Conservation (phyloP, 352 stramenopile genomes). For the Globisporangium parvum region DNA sequence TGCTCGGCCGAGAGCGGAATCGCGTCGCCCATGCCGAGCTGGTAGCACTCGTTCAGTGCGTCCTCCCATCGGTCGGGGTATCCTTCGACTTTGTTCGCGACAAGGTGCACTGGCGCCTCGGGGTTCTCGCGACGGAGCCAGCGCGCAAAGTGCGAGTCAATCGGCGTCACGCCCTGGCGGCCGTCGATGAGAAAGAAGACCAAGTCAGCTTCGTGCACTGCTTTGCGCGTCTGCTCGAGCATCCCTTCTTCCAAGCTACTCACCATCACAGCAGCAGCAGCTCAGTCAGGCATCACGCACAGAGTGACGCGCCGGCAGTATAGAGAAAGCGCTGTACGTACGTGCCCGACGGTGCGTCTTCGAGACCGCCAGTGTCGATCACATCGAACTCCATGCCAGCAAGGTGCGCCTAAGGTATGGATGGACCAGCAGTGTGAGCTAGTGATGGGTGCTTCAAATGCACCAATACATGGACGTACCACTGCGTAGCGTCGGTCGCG, state of each 20-base stretch:
- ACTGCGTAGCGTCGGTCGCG: constrained; percentile 67
- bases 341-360: constrained; percentile 54
- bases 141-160: constrained; percentile 74
- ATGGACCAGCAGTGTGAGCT: background rate
- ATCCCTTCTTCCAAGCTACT: constrained; percentile 65
- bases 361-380: constrained; percentile 76
- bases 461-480: constrained; percentile 14
- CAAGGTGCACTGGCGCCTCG: constrained; percentile 51
- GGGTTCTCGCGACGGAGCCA: constrained; percentile 67
- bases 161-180: constrained; percentile 67
- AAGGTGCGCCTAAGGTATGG: constrained; percentile 26
- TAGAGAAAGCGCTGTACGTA: constrained; percentile 15
- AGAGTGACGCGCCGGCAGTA: background rate
- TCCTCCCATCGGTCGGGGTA: constrained; percentile 58
- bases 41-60: constrained; percentile 71
- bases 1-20: constrained; percentile 78
- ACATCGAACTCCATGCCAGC: constrained; percentile 76
- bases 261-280: background rate
- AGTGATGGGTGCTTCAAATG: background rate
- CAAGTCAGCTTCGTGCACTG: constrained; percentile 72
- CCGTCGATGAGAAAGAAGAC: constrained; percentile 81
- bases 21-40: constrained; percentile 56
- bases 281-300: background rate
- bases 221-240: constrained; percentile 66
- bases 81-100: constrained; percentile 79